phyloP scores from a whole-genome alignment of 1,284 basidiomycete species.

The Boletellus deceptivus region DNA sequence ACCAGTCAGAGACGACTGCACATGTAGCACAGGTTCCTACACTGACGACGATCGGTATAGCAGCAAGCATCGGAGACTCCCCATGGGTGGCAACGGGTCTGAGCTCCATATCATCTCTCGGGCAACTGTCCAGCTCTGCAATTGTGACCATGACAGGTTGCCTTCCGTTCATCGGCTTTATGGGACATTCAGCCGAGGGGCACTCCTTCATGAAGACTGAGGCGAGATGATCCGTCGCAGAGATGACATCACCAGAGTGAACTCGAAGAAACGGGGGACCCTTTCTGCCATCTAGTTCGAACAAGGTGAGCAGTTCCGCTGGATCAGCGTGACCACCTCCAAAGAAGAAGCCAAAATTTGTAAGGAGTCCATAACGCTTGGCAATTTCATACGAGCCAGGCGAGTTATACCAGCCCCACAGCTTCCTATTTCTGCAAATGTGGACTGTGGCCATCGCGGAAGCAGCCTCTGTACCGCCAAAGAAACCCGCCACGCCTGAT shows the following conservation, averaged over 20 bases:
- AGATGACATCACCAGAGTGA: constrained; percentile 20
- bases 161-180: constrained; percentile 5
- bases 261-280: constrained; percentile 22
- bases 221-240: constrained; percentile 24
- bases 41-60: constrained; percentile 22
- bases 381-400: constrained; percentile 37
- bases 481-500: constrained; percentile 21
- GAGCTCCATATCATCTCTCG: neutral
- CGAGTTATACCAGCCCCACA: constrained; percentile 36
- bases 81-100: neutral
- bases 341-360: constrained; percentile 27
- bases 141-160: constrained; percentile 21
- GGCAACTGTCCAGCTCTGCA: constrained; percentile 9
- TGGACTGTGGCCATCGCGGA: constrained; percentile 36
- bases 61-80: constrained; percentile 10
- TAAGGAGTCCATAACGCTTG: constrained; percentile 26
- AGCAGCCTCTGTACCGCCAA: constrained; percentile 32
- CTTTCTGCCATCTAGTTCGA: constrained; percentile 22
- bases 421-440: constrained; percentile 27
- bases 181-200: neutral
- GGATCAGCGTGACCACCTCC: constrained; percentile 22
- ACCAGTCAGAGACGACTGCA: constrained; percentile 25
- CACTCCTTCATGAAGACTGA: constrained; percentile 22
- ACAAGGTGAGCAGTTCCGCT: constrained; percentile 14
- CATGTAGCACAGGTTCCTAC: constrained; percentile 16